Percentiles rank a stretch among this genome's conserved stretches.
These are phyloP conservation scores for Lathyrus oleraceus DNA, from an alignment of 306 rosid genomes.

Conservation along the genomic window DNA sequence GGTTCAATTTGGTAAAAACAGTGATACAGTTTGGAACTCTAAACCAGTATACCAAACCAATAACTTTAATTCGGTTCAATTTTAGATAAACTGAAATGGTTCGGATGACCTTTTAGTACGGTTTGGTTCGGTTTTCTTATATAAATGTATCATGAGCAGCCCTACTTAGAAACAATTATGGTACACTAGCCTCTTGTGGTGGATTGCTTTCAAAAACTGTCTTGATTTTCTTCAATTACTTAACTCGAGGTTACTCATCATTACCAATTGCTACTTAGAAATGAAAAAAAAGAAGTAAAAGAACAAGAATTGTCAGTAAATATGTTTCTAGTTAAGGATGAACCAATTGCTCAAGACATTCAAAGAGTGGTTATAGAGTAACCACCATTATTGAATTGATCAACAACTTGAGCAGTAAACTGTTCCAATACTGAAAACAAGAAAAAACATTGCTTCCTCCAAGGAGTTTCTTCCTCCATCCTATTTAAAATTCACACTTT, in stretches of 20 bases:
- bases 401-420: conserved; percentile 30
- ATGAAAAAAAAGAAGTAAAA: not conserved
- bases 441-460: conserved; percentile 18
- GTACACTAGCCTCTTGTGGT: not conserved
- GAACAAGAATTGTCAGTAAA: not conserved
- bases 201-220: not conserved
- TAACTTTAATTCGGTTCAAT: too few species aligned
- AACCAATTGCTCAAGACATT: conserved; percentile 29
- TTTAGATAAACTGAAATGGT: too few species aligned
- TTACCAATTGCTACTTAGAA: too few species aligned
- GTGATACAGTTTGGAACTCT: too few species aligned
- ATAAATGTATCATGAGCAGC: too few species aligned
- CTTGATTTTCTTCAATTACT: not conserved
- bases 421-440: conserved; percentile 8
- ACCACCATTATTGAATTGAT: conserved; percentile 28
- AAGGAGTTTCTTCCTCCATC: conserved; percentile 24
- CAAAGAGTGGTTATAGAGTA: conserved; percentile 28
- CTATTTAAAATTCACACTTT: conserved; percentile 37
- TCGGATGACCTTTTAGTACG: too few species aligned
- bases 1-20: too few species aligned
- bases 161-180: not conserved
- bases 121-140: too few species aligned
- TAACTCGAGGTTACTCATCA: not conserved
- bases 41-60: too few species aligned
- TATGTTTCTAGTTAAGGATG: conserved; percentile 10